Evolutionary conservation across 148 eudicot genomes (phyloP).

Genomic region (Amaranthus palmeri): DNA sequence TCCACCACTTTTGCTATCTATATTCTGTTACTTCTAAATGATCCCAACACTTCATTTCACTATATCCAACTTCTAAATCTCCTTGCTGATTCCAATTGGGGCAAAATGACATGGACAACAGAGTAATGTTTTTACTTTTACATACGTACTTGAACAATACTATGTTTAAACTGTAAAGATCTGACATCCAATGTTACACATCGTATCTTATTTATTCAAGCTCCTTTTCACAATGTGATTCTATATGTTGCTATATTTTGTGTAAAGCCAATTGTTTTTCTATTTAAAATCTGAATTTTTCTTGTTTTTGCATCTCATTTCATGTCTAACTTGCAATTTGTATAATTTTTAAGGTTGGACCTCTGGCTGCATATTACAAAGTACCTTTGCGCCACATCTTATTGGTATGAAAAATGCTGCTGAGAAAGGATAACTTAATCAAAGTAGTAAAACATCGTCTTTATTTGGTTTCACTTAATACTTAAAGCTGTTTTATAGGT

Average conservation of each 20-base stretch:
- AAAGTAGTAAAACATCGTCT: background rate
- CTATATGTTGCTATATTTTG: slow-evolving; percentile 2
- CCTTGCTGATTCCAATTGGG: too few relatives aligned
- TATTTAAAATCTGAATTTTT: background rate
- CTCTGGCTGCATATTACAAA: slow-evolving; percentile 93
- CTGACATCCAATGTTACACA: background rate
- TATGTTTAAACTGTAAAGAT: background rate
- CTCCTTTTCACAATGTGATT: background rate
- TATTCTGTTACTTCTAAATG: too few relatives aligned
- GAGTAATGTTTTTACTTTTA: background rate
- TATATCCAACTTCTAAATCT: too few relatives aligned
- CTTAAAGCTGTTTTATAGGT: slow-evolving; percentile 35
- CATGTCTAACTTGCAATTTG: slow-evolving; percentile 11
- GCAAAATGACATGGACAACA: too few relatives aligned
- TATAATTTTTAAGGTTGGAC: slow-evolving; percentile 55
- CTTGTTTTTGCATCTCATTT: background rate
- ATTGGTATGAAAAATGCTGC: slow-evolving; percentile 42
- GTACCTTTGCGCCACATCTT: slow-evolving; percentile 86
- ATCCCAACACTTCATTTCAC: too few relatives aligned
- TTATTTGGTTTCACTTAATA: background rate
- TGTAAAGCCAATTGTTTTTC: background rate
- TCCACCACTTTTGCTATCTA: too few relatives aligned
- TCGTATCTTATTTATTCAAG: background rate
- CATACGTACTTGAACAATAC: slow-evolving; percentile 1
- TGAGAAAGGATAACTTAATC: background rate